These are phyloP conservation scores for Suhomyces sp. DNA, from an alignment of 805 yeast species.

Conservation along the genomic window DNA sequence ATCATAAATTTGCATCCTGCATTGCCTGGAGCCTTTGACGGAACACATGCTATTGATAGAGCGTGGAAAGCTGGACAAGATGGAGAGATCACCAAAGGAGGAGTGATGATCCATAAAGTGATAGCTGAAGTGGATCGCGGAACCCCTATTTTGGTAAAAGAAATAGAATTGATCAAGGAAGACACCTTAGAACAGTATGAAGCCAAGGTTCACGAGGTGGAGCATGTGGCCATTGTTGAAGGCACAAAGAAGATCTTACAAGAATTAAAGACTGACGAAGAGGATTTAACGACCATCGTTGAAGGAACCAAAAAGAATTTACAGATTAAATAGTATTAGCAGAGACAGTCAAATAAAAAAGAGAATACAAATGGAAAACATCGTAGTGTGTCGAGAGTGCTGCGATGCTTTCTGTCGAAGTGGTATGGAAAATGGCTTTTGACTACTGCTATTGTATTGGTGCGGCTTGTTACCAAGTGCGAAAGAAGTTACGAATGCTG, in stretches of 20 bases:
- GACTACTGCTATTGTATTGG: no score
- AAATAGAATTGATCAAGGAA: conserved; percentile 64
- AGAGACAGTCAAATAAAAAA: no score
- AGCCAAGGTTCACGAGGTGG: conserved; percentile 73
- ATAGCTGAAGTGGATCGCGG: conserved; percentile 95
- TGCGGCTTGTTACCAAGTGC: no score
- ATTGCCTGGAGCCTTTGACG: conserved; percentile 94
- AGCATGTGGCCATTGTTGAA: conserved; percentile 91
- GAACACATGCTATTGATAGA: conserved; percentile 94
- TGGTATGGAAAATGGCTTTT: no score
- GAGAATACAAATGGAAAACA: no score
- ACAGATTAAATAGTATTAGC: conserved; percentile 1
- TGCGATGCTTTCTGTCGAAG: no score
- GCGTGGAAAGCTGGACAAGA: conserved; percentile 94
- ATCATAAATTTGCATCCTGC: conserved; percentile 97
- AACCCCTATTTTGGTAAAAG: conserved; percentile 80
- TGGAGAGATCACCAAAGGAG: conserved; percentile 73
- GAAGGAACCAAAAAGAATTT: conserved; percentile 78
- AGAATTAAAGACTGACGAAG: conserved; percentile 37
- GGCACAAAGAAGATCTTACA: conserved; percentile 69
- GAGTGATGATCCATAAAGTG: conserved; percentile 97
- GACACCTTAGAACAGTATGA: conserved; percentile 82
- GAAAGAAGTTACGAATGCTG: not conserved
- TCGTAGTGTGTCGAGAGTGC: no score
- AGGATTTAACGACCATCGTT: conserved; percentile 90